Evolutionary conservation across 169 alveolate species (phyloP), one percentile per base, ranked within the genome.

Genomic region (Plasmodium berghei): DNA sequence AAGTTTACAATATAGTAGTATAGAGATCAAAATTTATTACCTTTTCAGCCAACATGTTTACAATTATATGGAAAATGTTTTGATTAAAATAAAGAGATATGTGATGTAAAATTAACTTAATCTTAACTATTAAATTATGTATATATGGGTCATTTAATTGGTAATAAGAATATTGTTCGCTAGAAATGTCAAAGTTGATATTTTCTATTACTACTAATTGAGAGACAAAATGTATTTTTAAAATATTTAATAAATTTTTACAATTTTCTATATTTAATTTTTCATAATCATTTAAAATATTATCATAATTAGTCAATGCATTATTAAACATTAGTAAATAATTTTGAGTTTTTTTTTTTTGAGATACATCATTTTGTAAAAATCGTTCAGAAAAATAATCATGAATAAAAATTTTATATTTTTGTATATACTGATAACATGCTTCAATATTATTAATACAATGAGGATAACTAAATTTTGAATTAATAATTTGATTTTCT

Each of bases 121-220:
- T 83, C 9, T 63, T 56, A 52, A 20, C 70, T 14, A 69, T 71
- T 71, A 83, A 69, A 34, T 61, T 71, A 46, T 67, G 34, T 55
- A 83, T 83, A 59, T 83, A 83, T 1, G 90, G 90, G 14, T 83
- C 90, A 61, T 83, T 83, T n/a, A 83, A 49, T 54, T 83, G 90
- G 24, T 83, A 83, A 42, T 69, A 83, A 9, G 90, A 61, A 49
- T 83, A 83, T 48, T 83, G 80, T 20, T 83, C 90, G 45, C 46
- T 49, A 28, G 90, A 24, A n/a, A 83, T 83, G 26, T 83, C 85
- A 69, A 83, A 83, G 46, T 69, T 83, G 26, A 83, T 72, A n/a
- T 48, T 42, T 46, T 83, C 90, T 9, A 83, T 83, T 56, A 83
- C 20, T 14, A 83, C 72, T 49, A 83, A 48, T 61, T 83, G 86